phyloP scores from a whole-genome alignment of 495 filamentous ascomycete genomes.

The Hyaloscypha bicolor region DNA sequence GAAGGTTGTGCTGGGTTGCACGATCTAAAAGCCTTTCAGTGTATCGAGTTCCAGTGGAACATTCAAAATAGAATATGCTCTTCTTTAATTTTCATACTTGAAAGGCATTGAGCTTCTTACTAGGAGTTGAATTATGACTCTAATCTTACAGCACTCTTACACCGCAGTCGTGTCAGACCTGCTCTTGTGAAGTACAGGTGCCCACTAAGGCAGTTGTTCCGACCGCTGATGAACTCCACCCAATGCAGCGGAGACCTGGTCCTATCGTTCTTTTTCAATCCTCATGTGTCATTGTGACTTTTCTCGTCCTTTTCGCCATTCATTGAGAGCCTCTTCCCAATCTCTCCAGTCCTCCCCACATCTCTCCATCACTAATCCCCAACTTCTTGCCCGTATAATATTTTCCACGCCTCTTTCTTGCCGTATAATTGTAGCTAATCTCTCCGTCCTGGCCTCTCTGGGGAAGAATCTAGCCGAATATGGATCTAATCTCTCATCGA shows the following conservation, averaged over 20 bases:
- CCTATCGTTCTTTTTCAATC: not conserved
- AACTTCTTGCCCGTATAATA: constrained; percentile 82
- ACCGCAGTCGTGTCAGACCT: not conserved
- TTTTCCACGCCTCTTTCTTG: constrained; percentile 86
- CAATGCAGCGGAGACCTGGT: no score
- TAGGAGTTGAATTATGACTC: not conserved
- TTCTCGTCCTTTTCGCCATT: constrained; percentile 57
- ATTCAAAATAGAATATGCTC: no score
- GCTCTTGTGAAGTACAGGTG: not conserved
- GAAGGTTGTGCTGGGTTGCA: no score
- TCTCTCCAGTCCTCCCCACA: constrained; percentile 61
- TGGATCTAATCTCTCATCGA: constrained; percentile 90
- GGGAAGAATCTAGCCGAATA: constrained; percentile 88
- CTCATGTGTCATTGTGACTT: constrained; percentile 5
- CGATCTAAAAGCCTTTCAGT: no score
- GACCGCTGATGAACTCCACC: not conserved
- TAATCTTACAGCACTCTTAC: constrained; percentile 2
- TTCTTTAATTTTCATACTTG: not conserved
- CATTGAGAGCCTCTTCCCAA: constrained; percentile 52
- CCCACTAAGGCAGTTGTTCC: not conserved
- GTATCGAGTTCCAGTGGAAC: no score
- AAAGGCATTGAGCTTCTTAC: not conserved
- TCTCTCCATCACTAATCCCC: constrained; percentile 77
- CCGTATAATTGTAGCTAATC: constrained; percentile 72
- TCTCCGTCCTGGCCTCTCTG: constrained; percentile 80